phyloP scores from a whole-genome alignment of 495 filamentous ascomycete species.

The Hypoxylon perforatum region DNA sequence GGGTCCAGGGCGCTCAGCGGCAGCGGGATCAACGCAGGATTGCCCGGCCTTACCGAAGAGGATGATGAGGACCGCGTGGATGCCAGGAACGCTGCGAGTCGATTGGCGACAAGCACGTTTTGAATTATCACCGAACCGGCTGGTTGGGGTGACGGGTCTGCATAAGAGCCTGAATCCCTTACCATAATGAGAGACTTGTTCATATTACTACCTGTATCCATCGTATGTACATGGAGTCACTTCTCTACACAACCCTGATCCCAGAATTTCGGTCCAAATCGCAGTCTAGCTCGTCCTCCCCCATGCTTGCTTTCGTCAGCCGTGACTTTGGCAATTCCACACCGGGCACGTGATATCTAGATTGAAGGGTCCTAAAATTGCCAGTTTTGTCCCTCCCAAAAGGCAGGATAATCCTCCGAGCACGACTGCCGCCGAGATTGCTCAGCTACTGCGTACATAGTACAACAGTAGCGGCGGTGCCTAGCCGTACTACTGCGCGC shows the following conservation, averaged over 20 bases:
- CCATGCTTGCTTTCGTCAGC: constrained; percentile 1
- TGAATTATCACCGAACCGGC: constrained; percentile 49
- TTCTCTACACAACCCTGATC: constrained; percentile 12
- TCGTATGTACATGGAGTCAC: constrained; percentile 24
- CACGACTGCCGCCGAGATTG: constrained; percentile 14
- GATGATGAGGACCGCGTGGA: constrained; percentile 95
- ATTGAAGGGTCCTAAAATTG: constrained; percentile 14
- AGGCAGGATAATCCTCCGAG: constrained; percentile 29
- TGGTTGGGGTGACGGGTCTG: constrained; percentile 17
- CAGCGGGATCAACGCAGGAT: constrained; percentile 66
- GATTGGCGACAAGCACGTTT: constrained; percentile 93
- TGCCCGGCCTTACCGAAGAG: constrained; percentile 77
- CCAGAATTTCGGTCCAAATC: constrained; percentile 25
- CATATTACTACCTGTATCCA: constrained; percentile 37
- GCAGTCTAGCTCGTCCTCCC: constrained; percentile 11
- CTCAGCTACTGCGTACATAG: constrained; percentile 31
- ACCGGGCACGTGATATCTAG: neutral
- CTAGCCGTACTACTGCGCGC: constrained; percentile 29
- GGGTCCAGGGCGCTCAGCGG: constrained; percentile 61
- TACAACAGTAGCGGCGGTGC: constrained; percentile 33
- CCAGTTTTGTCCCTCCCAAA: constrained; percentile 31
- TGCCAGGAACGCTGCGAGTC: constrained; percentile 92
- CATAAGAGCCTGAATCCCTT: constrained; percentile 31
- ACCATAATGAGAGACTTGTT: constrained; percentile 24
- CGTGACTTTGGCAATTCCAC: constrained; percentile 15